Percentiles rank a stretch among this genome's conserved stretches.
phyloP scores from a whole-genome alignment of 148 eudicot species.

The Chenopodium berlandieri region DNA sequence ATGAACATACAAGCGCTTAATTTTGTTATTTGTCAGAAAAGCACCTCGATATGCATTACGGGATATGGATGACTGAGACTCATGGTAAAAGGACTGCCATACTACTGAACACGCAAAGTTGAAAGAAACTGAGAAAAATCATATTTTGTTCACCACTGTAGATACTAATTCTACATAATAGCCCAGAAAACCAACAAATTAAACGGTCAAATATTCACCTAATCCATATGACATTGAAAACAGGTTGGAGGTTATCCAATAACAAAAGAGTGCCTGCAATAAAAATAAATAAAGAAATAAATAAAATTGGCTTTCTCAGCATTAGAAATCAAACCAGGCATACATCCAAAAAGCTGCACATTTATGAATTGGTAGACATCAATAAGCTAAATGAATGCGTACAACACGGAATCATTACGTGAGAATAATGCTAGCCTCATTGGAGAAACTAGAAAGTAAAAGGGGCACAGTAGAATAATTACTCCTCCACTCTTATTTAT shows the following conservation, averaged over 20 bases:
- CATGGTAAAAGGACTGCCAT: background rate
- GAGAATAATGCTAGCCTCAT: background rate
- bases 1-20: background rate
- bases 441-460: background rate
- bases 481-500: no score
- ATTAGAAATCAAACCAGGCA: background rate
- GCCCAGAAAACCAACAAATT: background rate
- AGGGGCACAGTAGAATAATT: background rate
- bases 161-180: background rate
- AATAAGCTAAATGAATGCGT: background rate
- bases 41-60: background rate
- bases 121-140: no score
- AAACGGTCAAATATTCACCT: conserved; percentile 41
- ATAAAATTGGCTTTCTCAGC: background rate
- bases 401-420: background rate
- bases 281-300: background rate
- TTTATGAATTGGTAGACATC: background rate
- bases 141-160: no score
- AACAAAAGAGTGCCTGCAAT: conserved; percentile 71
- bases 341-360: background rate
- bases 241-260: conserved; percentile 71
- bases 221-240: conserved; percentile 56
- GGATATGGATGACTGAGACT: background rate
- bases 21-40: background rate
- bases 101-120: background rate